Evolutionary conservation across 495 filamentous ascomycete genomes (phyloP).

Genomic region (Aspergillus taichungensis): DNA sequence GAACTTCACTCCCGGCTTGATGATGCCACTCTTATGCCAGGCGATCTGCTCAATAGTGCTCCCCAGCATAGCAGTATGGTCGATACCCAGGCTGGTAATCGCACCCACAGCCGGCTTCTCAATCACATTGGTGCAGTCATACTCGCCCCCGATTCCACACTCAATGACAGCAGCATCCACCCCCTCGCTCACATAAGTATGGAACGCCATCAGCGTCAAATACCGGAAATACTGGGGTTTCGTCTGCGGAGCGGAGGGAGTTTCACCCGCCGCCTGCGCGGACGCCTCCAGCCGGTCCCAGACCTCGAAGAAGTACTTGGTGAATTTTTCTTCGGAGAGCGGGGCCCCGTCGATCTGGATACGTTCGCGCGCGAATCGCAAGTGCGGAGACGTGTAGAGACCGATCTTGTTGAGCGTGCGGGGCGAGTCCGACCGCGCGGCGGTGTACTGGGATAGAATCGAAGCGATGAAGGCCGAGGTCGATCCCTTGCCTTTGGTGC

Average conservation of each 20-base stretch:
- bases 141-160: slow-evolving; percentile 89
- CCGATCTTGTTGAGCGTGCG: slow-evolving; percentile 52
- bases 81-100: slow-evolving; percentile 82
- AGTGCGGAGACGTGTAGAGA: slow-evolving; percentile 81
- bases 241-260: slow-evolving; percentile 34
- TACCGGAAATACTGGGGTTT: slow-evolving; percentile 90
- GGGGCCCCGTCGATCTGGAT: slow-evolving; percentile 74
- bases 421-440: slow-evolving; percentile 23
- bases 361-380: slow-evolving; percentile 80
- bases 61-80: slow-evolving; percentile 74
- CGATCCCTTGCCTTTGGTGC: slow-evolving; percentile 86
- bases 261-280: slow-evolving; percentile 36
- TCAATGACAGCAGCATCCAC: slow-evolving; percentile 83
- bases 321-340: slow-evolving; percentile 66
- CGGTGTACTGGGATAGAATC: slow-evolving; percentile 50
- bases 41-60: slow-evolving; percentile 83
- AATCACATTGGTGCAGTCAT: slow-evolving; percentile 90
- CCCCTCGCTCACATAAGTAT: slow-evolving; percentile 71
- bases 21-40: slow-evolving; percentile 94
- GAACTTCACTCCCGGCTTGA: slow-evolving; percentile 61
- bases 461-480: slow-evolving; percentile 45
- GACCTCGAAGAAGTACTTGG: slow-evolving; percentile 79
- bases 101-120: slow-evolving; percentile 60
- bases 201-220: slow-evolving; percentile 82
- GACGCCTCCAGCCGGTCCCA: slow-evolving; percentile 67